These are phyloP conservation scores for Suaeda aralocaspica DNA, from an alignment of 148 eudicot species.

Conservation along the genomic window DNA sequence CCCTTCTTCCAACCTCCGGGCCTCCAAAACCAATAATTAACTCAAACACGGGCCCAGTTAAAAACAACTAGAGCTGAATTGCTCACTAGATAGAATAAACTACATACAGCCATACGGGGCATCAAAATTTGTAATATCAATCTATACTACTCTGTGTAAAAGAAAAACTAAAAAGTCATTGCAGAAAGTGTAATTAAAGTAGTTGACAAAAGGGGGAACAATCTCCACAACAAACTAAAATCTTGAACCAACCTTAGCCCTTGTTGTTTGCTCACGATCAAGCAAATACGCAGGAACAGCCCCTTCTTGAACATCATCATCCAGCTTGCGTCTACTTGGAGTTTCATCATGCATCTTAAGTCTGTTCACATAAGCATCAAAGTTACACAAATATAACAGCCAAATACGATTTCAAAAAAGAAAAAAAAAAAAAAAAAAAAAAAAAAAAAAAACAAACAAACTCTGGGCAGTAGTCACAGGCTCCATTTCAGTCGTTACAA, in stretches of 20 bases:
- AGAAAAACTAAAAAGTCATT: neutral
- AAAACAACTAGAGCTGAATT: no score
- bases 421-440: neutral
- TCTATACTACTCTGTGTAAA: neutral
- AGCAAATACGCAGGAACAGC: slow-evolving; percentile 91
- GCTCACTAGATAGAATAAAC: no score
- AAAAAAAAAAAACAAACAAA: neutral
- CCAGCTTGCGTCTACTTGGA: slow-evolving; percentile 83
- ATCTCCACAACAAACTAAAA: neutral
- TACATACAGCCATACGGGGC: neutral
- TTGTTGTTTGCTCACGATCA: slow-evolving; percentile 88
- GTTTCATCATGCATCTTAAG: slow-evolving; percentile 96
- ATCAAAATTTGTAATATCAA: neutral
- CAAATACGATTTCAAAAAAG: neutral
- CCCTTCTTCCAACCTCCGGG: neutral
- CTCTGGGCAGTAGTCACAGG: no score
- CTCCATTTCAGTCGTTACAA: no score
- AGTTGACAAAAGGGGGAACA: neutral
- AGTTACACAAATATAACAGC: neutral
- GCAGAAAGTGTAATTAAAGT: neutral
- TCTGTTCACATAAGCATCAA: slow-evolving; percentile 30
- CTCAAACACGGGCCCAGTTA: no score
- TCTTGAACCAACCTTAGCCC: slow-evolving; percentile 67
- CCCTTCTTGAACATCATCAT: slow-evolving; percentile 89
- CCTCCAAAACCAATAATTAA: neutral